A percentile compares a stretch with the other conserved stretches of the same genome.
Evolutionary conservation across 179 eudicot species (phyloP).

Genomic region (Beta corolliflora): DNA sequence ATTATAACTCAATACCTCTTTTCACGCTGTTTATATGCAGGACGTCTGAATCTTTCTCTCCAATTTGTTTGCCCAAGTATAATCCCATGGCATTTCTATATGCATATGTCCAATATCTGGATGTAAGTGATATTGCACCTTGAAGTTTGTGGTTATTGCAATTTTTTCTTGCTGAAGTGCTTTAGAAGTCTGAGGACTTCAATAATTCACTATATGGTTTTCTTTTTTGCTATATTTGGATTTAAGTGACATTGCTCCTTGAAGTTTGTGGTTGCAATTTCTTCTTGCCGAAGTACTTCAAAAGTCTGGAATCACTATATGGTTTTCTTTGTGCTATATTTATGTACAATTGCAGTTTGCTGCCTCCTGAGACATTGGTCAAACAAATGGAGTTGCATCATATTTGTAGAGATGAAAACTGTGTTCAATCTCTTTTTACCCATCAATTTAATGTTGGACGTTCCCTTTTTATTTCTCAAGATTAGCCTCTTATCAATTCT

Average conservation of each 20-base stretch:
- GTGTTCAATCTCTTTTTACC: neutral
- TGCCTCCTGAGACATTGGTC: too few species aligned
- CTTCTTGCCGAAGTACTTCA: too few species aligned
- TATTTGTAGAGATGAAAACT: too few species aligned
- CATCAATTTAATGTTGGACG: neutral
- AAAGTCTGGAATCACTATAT: too few species aligned
- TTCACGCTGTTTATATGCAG: slow-evolving; percentile 53
- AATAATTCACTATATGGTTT: neutral
- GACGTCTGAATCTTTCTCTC: slow-evolving; percentile 97
- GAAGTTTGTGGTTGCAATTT: too few species aligned
- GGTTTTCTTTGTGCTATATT: too few species aligned
- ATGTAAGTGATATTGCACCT: slow-evolving; percentile 57
- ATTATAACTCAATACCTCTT: neutral
- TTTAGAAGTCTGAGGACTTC: neutral
- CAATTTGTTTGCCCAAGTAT: slow-evolving; percentile 97
- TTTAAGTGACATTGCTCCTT: too few species aligned
- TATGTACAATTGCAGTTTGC: too few species aligned
- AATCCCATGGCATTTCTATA: slow-evolving; percentile 95
- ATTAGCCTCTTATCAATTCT: neutral
- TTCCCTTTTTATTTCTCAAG: too few species aligned
- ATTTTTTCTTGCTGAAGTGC: neutral
- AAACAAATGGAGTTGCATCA: too few species aligned
- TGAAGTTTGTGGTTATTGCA: slow-evolving; percentile 4
- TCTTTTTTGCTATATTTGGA: neutral
- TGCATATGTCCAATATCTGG: slow-evolving; percentile 89